Percentiles rank a stretch among this genome's conserved stretches.
These are phyloP conservation scores for Xerocomus nothofagi DNA, from an alignment of 1,284 basidiomycete species.

Conservation along the genomic window DNA sequence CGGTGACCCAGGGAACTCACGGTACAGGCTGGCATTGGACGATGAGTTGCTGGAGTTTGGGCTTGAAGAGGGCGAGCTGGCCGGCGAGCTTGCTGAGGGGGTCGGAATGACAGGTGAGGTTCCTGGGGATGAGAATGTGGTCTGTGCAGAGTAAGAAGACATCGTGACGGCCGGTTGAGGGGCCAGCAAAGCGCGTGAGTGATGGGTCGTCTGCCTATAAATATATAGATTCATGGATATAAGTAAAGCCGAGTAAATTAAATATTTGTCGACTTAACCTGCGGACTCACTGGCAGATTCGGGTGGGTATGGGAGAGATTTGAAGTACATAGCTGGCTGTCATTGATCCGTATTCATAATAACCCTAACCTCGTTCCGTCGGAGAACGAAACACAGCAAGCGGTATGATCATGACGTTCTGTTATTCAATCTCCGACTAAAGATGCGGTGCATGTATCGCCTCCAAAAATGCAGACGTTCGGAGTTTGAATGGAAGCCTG, in stretches of 20 bases:
- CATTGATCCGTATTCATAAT: too few relatives aligned
- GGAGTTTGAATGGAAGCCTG: too few relatives aligned
- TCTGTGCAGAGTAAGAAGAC: slow-evolving; percentile 3
- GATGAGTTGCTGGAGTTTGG: slow-evolving; percentile 3
- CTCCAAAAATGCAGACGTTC: too few relatives aligned
- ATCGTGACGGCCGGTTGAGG: slow-evolving; percentile 7
- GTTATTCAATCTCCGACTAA: too few relatives aligned
- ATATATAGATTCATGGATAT: slow-evolving; percentile 5
- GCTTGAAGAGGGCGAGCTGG: neutral
- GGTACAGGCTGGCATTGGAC: slow-evolving; percentile 28
- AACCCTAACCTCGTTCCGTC: too few relatives aligned
- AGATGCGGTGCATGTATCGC: too few relatives aligned
- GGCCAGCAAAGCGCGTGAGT: slow-evolving; percentile 5
- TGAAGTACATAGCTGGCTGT: too few relatives aligned
- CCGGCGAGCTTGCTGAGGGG: neutral
- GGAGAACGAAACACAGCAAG: too few relatives aligned
- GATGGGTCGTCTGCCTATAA: slow-evolving; percentile 17
- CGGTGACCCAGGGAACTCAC: slow-evolving; percentile 18
- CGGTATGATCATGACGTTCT: too few relatives aligned
- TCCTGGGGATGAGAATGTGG: neutral
- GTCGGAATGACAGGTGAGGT: neutral
- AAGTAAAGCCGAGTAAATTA: neutral
- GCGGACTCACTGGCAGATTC: too few relatives aligned
- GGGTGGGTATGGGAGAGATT: slow-evolving; percentile 6
- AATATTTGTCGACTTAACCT: neutral